Evolutionary conservation across 805 yeast species (phyloP), one percentile per base, ranked within the genome.

Genomic region (Candida gorgasii): DNA sequence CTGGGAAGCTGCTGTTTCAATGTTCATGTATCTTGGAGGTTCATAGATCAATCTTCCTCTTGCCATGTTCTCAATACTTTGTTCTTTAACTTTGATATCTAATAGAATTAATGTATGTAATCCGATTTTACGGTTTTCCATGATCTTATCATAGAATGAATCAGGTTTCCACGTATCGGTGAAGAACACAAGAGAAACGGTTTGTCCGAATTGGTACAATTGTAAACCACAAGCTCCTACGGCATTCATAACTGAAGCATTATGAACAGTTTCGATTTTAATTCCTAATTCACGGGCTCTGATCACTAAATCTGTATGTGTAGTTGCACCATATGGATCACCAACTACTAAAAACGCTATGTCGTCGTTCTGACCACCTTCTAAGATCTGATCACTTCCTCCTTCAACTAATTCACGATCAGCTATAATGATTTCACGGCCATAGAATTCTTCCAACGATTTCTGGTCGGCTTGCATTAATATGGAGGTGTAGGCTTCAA

Each of bases 191-290:
- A 93, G 72, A 1, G 97, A 89, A n/a, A 92, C 92, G 8, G 98
- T 89, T 68, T 93, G 98, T 8, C 99, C 99, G 65, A 90, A 92
- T 54, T 85, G 89, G 65, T 92, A 92, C 45, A 92, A 73, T 64
- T 92, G 99, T 51, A 93, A 75, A 16, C 99, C 99, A 69, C 97
- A 89, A 1, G 97, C 95, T 14, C 99, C 99, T 18, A 92, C 96
- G 0, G 98, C 99, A 60, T 92, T 92, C 97, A 93, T 89, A 9
- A 92, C 93, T 13, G 96, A 86, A 1, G 99, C 99, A 63, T 92
- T 92, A 68, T 92, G 99, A 46, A 92, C 80, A 29, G 86, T 77
- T 58, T 87, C 95, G 33, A 86, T 87, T 39, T 76, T 69, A 58
- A 93, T 88, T 2, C 80, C 80, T 46, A 82, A 73, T 63, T 86